phyloP scores from a whole-genome alignment of 345 rosid species.

The Bruguiera gymnorhiza region DNA sequence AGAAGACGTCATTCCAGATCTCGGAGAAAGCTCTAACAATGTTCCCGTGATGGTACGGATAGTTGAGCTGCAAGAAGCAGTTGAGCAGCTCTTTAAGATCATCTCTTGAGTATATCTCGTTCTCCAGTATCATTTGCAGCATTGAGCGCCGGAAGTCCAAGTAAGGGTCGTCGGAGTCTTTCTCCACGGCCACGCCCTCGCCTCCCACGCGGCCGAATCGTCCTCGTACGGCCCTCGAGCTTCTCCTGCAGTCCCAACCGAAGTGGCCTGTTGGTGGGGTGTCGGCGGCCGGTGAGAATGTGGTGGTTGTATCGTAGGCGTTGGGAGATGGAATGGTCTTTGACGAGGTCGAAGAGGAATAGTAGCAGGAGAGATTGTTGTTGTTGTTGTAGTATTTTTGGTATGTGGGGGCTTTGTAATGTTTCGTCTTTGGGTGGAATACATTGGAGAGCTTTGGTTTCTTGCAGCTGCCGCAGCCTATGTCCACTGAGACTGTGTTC shows the following conservation, averaged over 20 bases:
- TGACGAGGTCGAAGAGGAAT: slow-evolving; percentile 27
- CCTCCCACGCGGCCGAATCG: slow-evolving; percentile 60
- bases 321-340: slow-evolving; percentile 8
- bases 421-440: slow-evolving; percentile 43
- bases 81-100: slow-evolving; percentile 75
- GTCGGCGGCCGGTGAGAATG: slow-evolving; percentile 36
- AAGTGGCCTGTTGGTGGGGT: slow-evolving; percentile 15
- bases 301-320: slow-evolving; percentile 22
- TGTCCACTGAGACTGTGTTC: slow-evolving; percentile 56
- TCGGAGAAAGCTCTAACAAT: slow-evolving; percentile 87
- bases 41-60: slow-evolving; percentile 71
- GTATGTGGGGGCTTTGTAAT: slow-evolving; percentile 20
- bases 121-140: slow-evolving; percentile 94
- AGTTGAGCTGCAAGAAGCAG: slow-evolving; percentile 82
- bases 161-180: slow-evolving; percentile 91
- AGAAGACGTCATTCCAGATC: slow-evolving; percentile 86
- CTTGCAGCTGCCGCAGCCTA: slow-evolving; percentile 73
- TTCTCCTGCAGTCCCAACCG: slow-evolving; percentile 16
- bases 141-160: slow-evolving; percentile 84
- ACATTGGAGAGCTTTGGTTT: slow-evolving; percentile 47
- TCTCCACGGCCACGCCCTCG: slow-evolving; percentile 82
- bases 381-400: slow-evolving; percentile 16
- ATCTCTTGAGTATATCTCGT: slow-evolving; percentile 75
- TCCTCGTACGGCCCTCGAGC: slow-evolving; percentile 33
- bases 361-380: slow-evolving; percentile 13